Base-by-base conservation (phyloP, 345 rosid genomes). In the Linum usitatissimum region DNA sequence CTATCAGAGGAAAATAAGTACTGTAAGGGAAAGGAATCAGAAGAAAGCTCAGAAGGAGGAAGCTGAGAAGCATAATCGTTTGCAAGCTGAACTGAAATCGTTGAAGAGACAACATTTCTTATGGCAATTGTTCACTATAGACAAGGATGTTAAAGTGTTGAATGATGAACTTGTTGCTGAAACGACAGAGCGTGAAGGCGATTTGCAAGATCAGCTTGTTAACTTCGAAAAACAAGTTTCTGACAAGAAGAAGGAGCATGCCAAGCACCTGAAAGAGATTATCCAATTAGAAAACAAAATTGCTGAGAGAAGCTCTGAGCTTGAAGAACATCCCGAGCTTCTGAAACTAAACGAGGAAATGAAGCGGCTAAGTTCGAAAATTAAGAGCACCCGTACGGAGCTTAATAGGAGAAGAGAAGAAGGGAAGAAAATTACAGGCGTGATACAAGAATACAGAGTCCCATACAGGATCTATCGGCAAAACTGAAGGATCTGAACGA, bases 21-120 rank as follows among this genome's bases (percentile, higher is more conserved):
- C 87, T 10, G 88, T 83, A 9, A 60, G 75, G 68, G 99, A 93
- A 81, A 83, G 96, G 83, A 93, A 93, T 76, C 92, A 86, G 72
- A 93, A 93, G 85, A 93, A 93, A 79, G 96, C 83, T 63, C 99
- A 93, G 74, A 93, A 93, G 80, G 97, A 90, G 80, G 99, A 93
- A 83, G 99, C 96, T 38, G 99, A 93, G 77, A 90, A 84, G 70
- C 97, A 90, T 78, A 72, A 87, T 0, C 84, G 84, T 57, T 73
- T 90, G 77, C 99, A 93, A 73, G 88, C 87, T 6, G 81, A 86
- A 77, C 78, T 93, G 99, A 90, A 90, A 90, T 64, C 80, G 68
- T 67, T 93, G 83, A 90, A 90, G 86, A 81, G 76, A 70, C 89
- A 90, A 60, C 83, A 86, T 71, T 87, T 65, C 74, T 76, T 87